Conservation (phyloP, 2,329 filamentous ascomycete species). For the Passalora sequoiae region DNA sequence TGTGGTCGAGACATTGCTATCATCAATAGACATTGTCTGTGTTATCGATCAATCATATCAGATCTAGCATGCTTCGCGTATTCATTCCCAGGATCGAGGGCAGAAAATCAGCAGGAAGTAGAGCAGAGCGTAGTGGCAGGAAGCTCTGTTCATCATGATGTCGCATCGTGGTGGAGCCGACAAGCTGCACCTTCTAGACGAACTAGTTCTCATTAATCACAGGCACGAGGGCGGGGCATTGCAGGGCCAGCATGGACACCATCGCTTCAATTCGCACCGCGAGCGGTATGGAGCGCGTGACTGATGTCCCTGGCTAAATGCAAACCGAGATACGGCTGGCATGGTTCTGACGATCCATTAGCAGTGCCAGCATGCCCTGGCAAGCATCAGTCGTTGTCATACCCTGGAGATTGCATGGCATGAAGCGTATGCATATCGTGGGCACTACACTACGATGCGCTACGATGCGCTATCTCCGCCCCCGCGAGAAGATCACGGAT, state of each 20-base stretch:
- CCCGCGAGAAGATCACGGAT: not conserved
- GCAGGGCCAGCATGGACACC: slow-evolving; percentile 8
- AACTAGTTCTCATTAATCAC: too few species aligned
- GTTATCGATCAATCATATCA: slow-evolving; percentile 1
- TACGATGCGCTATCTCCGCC: not conserved
- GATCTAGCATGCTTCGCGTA: not conserved
- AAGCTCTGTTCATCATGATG: slow-evolving; percentile 11
- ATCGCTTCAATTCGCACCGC: not conserved
- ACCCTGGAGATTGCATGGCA: too few species aligned
- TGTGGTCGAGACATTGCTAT: slow-evolving; percentile 58
- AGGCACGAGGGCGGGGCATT: slow-evolving; percentile 14
- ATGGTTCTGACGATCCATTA: not conserved
- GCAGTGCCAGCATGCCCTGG: not conserved
- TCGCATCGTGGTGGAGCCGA: slow-evolving; percentile 20
- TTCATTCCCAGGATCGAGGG: not conserved
- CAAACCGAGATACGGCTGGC: slow-evolving; percentile 1
- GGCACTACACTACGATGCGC: too few species aligned
- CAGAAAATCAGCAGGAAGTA: slow-evolving; percentile 3
- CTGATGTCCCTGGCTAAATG: slow-evolving; percentile 3
- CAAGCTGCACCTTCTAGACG: slow-evolving; percentile 17
- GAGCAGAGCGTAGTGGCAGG: slow-evolving; percentile 2
- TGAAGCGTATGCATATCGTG: not conserved
- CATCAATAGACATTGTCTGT: slow-evolving; percentile 18
- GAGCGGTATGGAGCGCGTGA: not conserved
- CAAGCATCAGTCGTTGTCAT: not conserved